These are phyloP conservation scores for Saturnispora halmiae DNA, from an alignment of 805 yeast species.

Conservation along the genomic window DNA sequence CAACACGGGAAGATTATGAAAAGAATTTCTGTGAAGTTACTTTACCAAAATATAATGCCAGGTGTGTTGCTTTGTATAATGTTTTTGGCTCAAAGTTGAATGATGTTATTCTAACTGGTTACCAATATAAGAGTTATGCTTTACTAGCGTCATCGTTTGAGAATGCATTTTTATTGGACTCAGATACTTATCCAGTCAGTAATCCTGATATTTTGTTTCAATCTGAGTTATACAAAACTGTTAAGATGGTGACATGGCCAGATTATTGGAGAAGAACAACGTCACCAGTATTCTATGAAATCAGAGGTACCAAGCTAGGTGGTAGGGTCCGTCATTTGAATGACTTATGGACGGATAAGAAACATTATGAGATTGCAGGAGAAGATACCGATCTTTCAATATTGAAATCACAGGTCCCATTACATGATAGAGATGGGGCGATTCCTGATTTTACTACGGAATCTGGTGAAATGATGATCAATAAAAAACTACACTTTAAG, in stretches of 20 bases:
- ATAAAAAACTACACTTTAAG: slow-evolving; percentile 45
- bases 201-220: slow-evolving; percentile 42
- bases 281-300: slow-evolving; percentile 47
- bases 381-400: slow-evolving; percentile 22
- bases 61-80: slow-evolving; percentile 33
- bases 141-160: slow-evolving; percentile 42
- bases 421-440: slow-evolving; percentile 51
- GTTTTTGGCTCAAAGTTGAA: slow-evolving; percentile 27
- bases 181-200: slow-evolving; percentile 38
- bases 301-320: slow-evolving; percentile 36
- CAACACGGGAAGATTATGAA: slow-evolving; percentile 15
- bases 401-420: slow-evolving; percentile 26
- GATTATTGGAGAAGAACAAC: slow-evolving; percentile 67
- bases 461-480: slow-evolving; percentile 54
- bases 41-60: slow-evolving; percentile 34
- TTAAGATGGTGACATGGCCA: slow-evolving; percentile 59
- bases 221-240: slow-evolving; percentile 34
- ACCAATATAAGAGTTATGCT: slow-evolving; percentile 35
- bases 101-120: slow-evolving; percentile 25
- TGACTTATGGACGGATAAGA: slow-evolving; percentile 19
- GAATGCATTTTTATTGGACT: slow-evolving; percentile 36
- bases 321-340: slow-evolving; percentile 29
- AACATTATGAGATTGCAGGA: slow-evolving; percentile 14
- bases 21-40: slow-evolving; percentile 27
- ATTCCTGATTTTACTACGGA: slow-evolving; percentile 57